Evolutionary conservation across 768 basidiomycete species (phyloP), one percentile per base, ranked within the genome.

Genomic region (Trametes elegans): DNA sequence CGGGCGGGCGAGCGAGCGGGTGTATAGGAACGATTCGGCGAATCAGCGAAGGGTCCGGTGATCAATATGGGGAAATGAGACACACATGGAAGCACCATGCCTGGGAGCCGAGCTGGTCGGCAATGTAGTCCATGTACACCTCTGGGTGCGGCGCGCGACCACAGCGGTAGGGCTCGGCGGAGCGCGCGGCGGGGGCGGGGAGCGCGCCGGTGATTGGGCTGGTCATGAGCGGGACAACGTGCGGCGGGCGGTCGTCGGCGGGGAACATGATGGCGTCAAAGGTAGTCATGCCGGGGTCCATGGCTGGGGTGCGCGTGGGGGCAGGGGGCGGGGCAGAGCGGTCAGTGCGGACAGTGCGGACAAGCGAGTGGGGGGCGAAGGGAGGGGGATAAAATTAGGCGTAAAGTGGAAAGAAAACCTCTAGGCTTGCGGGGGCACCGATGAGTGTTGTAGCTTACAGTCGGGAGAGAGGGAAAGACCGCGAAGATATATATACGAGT

Each of bases 91-190:
- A 88, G 64, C 80, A 79, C 88, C 89, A 91, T 14, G 84, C 80
- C 53, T 83, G 78, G 16, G 81, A 71, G 28, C 84, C 85, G 55
- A 81, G 75, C 49, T 81, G 79, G 71, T 90, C 87, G 64, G 87
- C 88, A 62, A 92, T 84, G 70, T 85, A 88, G 70, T 91, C 88
- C 89, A 92, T 92, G 66, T 87, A 82, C 36, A 88, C 80, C 68
- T 91, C 88, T 10, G 90, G 90, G 68, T 92, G 90, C 0, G 90
- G 90, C 75, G 88, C 79, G 48, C 85, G 83, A 41, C 82, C 71
- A 28, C 77, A 77, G 26, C 76, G 70, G 51, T 72, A 66, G 39
- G 74, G 75, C 44, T 62, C 61, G 44, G 61, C 55, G 48, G 64
- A 40, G 38, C 56, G 51, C 53, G 44, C 49, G 46, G 44, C 49